Percentiles rank a stretch among this genome's conserved stretches.
Conservation (phyloP, 805 yeast genomes). For the Blastobotrys peoriensis region DNA sequence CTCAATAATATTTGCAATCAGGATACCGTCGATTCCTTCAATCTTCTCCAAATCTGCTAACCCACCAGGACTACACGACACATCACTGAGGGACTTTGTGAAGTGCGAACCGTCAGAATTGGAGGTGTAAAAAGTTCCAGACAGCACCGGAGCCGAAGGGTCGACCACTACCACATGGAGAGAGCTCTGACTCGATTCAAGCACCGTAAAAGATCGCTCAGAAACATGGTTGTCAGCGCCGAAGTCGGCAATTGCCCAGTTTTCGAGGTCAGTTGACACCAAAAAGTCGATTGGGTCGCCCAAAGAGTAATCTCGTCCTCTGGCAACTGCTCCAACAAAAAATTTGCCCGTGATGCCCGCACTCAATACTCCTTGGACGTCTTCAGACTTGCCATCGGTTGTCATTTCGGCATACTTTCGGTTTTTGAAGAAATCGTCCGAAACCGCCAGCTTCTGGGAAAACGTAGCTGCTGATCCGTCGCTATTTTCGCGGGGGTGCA, state of each 20-base stretch:
- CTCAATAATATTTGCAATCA: constrained; percentile 43
- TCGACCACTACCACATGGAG: constrained; percentile 33
- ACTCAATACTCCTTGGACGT: constrained; percentile 28
- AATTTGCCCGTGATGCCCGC: constrained; percentile 33
- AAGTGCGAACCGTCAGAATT: constrained; percentile 53
- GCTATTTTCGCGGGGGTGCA: constrained; percentile 39
- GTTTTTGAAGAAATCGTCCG: constrained; percentile 42
- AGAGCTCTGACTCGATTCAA: constrained; percentile 36
- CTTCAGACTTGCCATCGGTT: constrained; percentile 29
- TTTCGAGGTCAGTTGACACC: constrained; percentile 30
- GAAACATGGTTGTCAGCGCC: constrained; percentile 14
- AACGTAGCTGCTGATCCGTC: constrained; percentile 18
- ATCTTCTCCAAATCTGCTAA: constrained; percentile 40
- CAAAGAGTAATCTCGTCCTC: constrained; percentile 23
- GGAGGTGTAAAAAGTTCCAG: constrained; percentile 31
- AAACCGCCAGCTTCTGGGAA: constrained; percentile 29
- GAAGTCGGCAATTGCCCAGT: constrained; percentile 33
- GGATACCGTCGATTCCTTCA: constrained; percentile 53
- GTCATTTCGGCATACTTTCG: constrained; percentile 28
- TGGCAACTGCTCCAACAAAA: constrained; percentile 30
- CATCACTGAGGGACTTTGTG: constrained; percentile 35
- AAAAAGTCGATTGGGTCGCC: constrained; percentile 24
- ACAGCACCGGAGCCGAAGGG: constrained; percentile 3
- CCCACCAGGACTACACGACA: constrained; percentile 29
- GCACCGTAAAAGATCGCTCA: constrained; percentile 26